Percentiles rank a stretch among this genome's conserved stretches.
These are phyloP conservation scores for Sugiyamaella sp. DNA, from an alignment of 1,139 yeast genomes.

Conservation along the genomic window DNA sequence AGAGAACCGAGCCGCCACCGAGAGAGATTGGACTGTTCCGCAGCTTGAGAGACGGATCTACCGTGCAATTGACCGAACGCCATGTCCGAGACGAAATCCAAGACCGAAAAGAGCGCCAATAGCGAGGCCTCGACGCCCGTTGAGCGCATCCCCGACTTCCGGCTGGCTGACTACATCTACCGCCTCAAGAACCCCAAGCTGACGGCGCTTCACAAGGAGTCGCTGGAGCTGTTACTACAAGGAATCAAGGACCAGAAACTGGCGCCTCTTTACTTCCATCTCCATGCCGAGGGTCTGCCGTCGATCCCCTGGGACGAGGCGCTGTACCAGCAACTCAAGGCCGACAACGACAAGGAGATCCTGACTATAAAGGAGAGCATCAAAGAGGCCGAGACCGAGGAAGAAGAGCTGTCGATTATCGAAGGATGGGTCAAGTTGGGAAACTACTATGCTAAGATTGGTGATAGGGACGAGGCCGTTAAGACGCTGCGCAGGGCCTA, in stretches of 20 bases:
- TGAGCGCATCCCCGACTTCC: slow-evolving; percentile 68
- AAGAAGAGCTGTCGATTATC: slow-evolving; percentile 82
- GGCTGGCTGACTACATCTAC: slow-evolving; percentile 76
- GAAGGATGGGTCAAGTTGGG: slow-evolving; percentile 81
- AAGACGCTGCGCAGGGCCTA: slow-evolving; percentile 72
- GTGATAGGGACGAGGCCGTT: slow-evolving; percentile 77
- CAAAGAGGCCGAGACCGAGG: slow-evolving; percentile 80
- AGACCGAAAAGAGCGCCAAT: background rate
- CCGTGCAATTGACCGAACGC: background rate
- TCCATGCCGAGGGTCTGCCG: slow-evolving; percentile 55
- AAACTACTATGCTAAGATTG: slow-evolving; percentile 82
- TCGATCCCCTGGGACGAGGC: slow-evolving; percentile 57
- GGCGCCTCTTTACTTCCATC: slow-evolving; percentile 83
- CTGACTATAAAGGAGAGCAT: slow-evolving; percentile 62
- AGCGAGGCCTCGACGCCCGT: slow-evolving; percentile 17
- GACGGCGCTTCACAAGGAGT: slow-evolving; percentile 41
- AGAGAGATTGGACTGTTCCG: background rate
- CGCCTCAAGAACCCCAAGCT: slow-evolving; percentile 50
- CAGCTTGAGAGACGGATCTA: too few species aligned
- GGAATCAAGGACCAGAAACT: slow-evolving; percentile 62
- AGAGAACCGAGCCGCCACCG: background rate
- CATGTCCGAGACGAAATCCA: slow-evolving; percentile 15
- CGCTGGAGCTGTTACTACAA: slow-evolving; percentile 53
- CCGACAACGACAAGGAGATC: slow-evolving; percentile 58
- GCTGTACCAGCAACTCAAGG: slow-evolving; percentile 54